Evolutionary conservation across 352 stramenopile genomes (phyloP), one percentile per base, ranked within the genome.

Genomic region (Phytophthora hybrid): DNA sequence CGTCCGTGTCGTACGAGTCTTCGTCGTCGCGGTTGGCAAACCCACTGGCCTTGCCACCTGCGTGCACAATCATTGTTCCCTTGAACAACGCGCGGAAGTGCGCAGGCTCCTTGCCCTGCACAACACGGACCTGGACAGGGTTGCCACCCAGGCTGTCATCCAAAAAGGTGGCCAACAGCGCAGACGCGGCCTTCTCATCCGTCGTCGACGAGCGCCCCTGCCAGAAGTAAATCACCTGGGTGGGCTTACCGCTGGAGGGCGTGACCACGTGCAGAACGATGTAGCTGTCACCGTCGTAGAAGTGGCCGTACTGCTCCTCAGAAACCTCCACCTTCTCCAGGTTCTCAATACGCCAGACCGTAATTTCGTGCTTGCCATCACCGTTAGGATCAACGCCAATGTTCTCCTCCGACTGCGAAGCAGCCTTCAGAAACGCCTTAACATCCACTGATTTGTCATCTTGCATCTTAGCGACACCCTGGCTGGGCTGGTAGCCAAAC

Each of bases 211-310:
- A 81, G 58, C 88, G 88, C n/a, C 93, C 93, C 69, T 97, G 89
- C 85, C 93, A 98, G 78, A 97, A 97, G 87, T 98, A 98, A 71
- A 98, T 97, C 67, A 98, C 82, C 63, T 97, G 84, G 19, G 77
- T 84, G 37, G 81, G 76, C 76, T 94, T 94, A 44, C 84, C 85
- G 51, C 71, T 90, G 23, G 81, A 74, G 29, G 84, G 73, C 62
- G 77, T 92, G 23, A 91, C 88, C 21, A 88, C 93, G 63, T 97
- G 81, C 29, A 99, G 79, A 23, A 99, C 66, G 72, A 99, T 94
- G 85, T 99, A 99, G 68, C 91, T 98, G 81, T 99, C 97, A 34
- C 97, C 97, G 58, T 85, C 85, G 76, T 97, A 97, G 76, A 99
- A 99, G 53, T 94, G 87, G 18, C 97, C 97, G 68, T 98, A 93